Base-by-base conservation (phyloP, 768 basidiomycete species). In the Mrakia hoshinonis region DNA sequence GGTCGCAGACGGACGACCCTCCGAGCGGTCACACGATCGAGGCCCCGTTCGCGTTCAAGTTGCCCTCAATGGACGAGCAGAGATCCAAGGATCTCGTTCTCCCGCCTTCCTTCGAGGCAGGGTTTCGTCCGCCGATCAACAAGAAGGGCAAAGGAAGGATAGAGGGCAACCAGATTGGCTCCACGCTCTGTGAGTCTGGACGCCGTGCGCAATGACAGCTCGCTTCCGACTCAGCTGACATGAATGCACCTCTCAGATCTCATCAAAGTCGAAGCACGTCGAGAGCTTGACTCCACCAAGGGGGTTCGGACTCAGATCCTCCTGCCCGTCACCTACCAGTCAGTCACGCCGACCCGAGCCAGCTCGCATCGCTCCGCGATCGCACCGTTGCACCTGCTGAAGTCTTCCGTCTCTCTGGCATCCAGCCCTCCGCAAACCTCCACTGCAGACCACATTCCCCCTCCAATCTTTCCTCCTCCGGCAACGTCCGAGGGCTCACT, bases 381-480 rank as follows among this genome's bases (percentile, higher is more conserved):
- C n/a, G n/a, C n/a, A n/a, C n/a, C n/a, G n/a, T n/a, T n/a, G n/a
- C n/a, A n/a, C n/a, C n/a, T n/a, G n/a, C n/a, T n/a, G n/a, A n/a
- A n/a, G n/a, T n/a, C 22, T 31, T 22, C 36, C 34, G 34, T n/a
- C 58, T 31, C 34, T 31, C 36, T 31, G n/a, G 7, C 31, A 31
- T 34, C n/a, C 54, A 61, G 58, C 15, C 58, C 58, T 38, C 58
- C 58, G 3, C 18, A 36, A 7, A 61, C 36, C 5, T 5, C 36
- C 36, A 22, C 58, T 5, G 13, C 58, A 29, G 58, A 61, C 20
- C 36, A 34, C 34, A 34, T 61, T 0, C 58, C 58, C 15, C 58
- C 58, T 39, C 58, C 58, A 31, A 61, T 61, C 10, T 61, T 61
- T 20, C 58, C 58, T 4, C 58, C 58, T 39, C 58, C 58, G 11